Evolutionary conservation across 768 basidiomycete species (phyloP).

Genomic region (Phlebiopsis flavidoalba): DNA sequence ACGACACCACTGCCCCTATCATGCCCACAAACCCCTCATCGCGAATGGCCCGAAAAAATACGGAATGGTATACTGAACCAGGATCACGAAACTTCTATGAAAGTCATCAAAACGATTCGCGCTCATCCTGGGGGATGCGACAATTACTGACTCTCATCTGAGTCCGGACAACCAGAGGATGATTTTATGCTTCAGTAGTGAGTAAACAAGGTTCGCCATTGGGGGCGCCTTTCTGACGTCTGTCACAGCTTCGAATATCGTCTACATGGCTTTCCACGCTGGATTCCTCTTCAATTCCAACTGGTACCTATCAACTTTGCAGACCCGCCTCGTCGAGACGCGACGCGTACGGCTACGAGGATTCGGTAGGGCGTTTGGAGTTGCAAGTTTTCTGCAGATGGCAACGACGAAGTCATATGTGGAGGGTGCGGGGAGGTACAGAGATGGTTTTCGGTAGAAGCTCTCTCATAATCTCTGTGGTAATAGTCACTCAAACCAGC

Average conservation of each 20-base stretch:
- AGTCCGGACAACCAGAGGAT: conserved; percentile 89
- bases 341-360: conserved; percentile 27
- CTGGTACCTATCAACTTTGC: conserved; percentile 52
- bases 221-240: not conserved
- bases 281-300: conserved; percentile 56
- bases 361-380: conserved; percentile 82
- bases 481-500: not conserved
- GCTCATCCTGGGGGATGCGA: conserved; percentile 82
- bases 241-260: conserved; percentile 56
- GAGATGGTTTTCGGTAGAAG: conserved; percentile 69
- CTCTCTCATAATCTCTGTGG: conserved; percentile 1
- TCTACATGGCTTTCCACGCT: conserved; percentile 71
- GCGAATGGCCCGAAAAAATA: conserved; percentile 7
- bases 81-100: conserved; percentile 47
- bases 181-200: conserved; percentile 90
- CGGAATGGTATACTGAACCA: conserved; percentile 20
- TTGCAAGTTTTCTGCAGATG: conserved; percentile 94
- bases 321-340: conserved; percentile 20
- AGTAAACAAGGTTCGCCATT: conserved; percentile 15
- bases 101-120: conserved; percentile 59
- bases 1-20: conserved; percentile 56
- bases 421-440: conserved; percentile 85
- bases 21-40: conserved; percentile 16
- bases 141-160: conserved; percentile 91
- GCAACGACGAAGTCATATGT: conserved; percentile 93